phyloP scores from a whole-genome alignment of 345 rosid genomes.

The Limnanthes douglasii region DNA sequence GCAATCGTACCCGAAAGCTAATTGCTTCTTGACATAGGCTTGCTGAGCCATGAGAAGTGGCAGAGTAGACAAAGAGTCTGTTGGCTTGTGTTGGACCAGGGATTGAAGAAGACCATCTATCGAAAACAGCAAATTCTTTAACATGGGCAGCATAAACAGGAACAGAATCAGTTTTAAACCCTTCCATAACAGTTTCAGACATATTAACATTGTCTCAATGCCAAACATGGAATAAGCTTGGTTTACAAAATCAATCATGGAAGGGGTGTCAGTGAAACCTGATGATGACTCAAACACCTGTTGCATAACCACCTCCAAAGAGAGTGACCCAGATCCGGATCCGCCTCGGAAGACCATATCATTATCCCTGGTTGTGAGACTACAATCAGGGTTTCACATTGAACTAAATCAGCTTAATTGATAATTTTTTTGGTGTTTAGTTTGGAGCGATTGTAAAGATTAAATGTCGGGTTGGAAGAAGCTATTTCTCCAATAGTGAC shows the following conservation, averaged over 20 bases:
- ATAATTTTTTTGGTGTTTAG: no score
- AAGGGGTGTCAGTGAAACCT: conserved; percentile 31
- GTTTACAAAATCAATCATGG: conserved; percentile 86
- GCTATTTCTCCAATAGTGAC: no score
- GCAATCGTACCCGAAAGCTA: conserved; percentile 74
- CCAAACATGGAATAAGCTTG: conserved; percentile 68
- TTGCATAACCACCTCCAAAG: conserved; percentile 68
- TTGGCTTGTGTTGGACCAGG: conserved; percentile 99
- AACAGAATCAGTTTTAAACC: conserved; percentile 60
- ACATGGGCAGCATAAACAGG: conserved; percentile 59
- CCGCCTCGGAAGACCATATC: no score
- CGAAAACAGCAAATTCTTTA: conserved; percentile 66
- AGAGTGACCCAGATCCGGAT: conserved; percentile 98
- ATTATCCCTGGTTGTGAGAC: no score
- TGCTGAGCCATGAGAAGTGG: conserved; percentile 92
- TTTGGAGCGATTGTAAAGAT: no score
- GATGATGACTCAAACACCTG: conserved; percentile 78
- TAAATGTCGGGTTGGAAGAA: no score
- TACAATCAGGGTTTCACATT: no score
- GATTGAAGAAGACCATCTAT: conserved; percentile 89
- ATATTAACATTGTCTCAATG: no score
- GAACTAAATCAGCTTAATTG: no score
- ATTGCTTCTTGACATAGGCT: conserved; percentile 69
- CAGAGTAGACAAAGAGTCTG: conserved; percentile 76
- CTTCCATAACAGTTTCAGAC: conserved; percentile 76